These are phyloP conservation scores for Porodaedalea pini DNA, from an alignment of 1,284 basidiomycete species.

Conservation along the genomic window DNA sequence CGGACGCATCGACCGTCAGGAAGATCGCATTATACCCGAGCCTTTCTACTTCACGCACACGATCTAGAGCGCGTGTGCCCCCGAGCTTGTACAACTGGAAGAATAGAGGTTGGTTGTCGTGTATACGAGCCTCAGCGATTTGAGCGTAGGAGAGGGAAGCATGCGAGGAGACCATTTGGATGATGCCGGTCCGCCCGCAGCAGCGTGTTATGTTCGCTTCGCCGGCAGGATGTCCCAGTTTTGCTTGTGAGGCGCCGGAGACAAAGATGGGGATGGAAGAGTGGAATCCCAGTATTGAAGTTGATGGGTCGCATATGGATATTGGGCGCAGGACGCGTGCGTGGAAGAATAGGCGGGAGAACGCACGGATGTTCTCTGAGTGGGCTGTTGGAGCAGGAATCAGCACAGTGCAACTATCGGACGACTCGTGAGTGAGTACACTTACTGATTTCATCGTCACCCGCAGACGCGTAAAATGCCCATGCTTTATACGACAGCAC, in stretches of 20 bases:
- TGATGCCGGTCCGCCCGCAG: constrained; percentile 66
- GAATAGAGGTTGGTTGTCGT: constrained; percentile 67
- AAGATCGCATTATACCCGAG: constrained; percentile 85
- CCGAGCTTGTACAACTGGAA: constrained; percentile 87
- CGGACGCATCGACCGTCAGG: constrained; percentile 87
- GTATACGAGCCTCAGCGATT: constrained; percentile 58
- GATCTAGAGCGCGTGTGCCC: constrained; percentile 67
- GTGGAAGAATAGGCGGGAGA: constrained; percentile 78
- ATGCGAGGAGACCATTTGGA: constrained; percentile 89
- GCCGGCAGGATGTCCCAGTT: constrained; percentile 84
- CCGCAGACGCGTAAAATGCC: constrained; percentile 80
- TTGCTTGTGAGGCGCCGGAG: constrained; percentile 84
- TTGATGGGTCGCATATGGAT: constrained; percentile 66
- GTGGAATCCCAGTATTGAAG: constrained; percentile 70
- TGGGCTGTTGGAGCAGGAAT: constrained; percentile 41
- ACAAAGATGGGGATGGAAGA: constrained; percentile 84
- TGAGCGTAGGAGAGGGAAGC: constrained; percentile 75
- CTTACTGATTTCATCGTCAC: constrained; percentile 79
- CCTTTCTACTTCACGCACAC: constrained; percentile 67
- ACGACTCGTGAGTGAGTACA: constrained; percentile 21
- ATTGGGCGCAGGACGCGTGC: constrained; percentile 77
- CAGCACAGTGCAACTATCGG: constrained; percentile 3
- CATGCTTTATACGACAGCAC: constrained; percentile 69
- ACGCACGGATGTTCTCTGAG: constrained; percentile 68
- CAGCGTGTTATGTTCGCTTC: constrained; percentile 83